These are phyloP conservation scores for Fusarium siculi DNA, from an alignment of 2,329 filamentous ascomycete genomes.

Conservation along the genomic window DNA sequence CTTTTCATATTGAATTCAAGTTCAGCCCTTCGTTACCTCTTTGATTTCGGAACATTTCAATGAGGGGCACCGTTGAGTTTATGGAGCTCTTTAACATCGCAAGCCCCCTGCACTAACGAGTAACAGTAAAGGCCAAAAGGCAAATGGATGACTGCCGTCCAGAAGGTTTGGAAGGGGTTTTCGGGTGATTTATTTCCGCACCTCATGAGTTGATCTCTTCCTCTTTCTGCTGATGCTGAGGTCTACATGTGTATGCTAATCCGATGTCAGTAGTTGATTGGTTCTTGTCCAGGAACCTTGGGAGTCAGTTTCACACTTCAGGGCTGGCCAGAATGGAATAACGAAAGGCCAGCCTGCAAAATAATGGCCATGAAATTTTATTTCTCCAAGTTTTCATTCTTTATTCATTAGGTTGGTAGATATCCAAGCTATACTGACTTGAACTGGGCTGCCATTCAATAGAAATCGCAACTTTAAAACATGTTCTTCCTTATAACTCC, in stretches of 20 bases:
- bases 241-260: not conserved
- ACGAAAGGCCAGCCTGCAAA: not conserved
- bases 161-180: not conserved
- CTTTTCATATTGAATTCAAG: not conserved
- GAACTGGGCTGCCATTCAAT: not conserved
- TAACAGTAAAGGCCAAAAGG: not conserved
- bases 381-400: not conserved
- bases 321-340: not conserved
- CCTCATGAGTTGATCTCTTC: not conserved
- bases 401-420: not conserved
- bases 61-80: slow-evolving; percentile 9
- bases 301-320: not conserved
- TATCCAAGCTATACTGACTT: not conserved
- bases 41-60: not conserved
- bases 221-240: not conserved
- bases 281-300: not conserved
- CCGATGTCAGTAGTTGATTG: not conserved
- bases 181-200: not conserved
- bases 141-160: not conserved
- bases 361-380: not conserved
- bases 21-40: not conserved
- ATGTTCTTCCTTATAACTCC: not conserved
- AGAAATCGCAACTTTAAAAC: not conserved
- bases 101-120: slow-evolving; percentile 12
- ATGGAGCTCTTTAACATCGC: slow-evolving; percentile 5